Conservation (phyloP, 805 yeast species). For the Kockiozyma suomiensis region DNA sequence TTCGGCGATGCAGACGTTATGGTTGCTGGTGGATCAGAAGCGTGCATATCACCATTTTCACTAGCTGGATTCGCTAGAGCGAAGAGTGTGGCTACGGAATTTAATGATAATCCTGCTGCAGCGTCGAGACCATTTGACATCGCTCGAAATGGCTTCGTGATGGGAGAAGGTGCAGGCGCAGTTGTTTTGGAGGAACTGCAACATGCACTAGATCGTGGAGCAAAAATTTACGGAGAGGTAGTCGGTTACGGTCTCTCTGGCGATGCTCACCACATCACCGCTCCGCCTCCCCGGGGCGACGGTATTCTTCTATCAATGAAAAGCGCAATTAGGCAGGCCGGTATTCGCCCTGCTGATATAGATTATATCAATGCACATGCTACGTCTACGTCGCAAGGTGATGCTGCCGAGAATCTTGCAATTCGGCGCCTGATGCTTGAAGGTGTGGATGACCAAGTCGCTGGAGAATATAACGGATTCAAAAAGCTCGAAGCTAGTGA, state of each 20-base stretch:
- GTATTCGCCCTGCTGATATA: conserved; percentile 52
- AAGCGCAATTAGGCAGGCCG: conserved; percentile 62
- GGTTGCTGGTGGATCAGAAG: conserved; percentile 94
- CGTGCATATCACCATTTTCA: conserved; percentile 81
- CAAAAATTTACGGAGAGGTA: conserved; percentile 73
- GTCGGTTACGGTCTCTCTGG: conserved; percentile 89
- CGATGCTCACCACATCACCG: conserved; percentile 91
- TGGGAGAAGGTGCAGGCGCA: conserved; percentile 91
- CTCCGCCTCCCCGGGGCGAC: conserved; percentile 78
- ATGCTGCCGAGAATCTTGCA: conserved; percentile 81
- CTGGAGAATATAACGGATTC: conserved; percentile 13
- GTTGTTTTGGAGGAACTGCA: conserved; percentile 73
- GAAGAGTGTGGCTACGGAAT: conserved; percentile 68
- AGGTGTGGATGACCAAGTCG: conserved; percentile 45
- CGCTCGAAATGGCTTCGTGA: conserved; percentile 79
- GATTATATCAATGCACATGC: conserved; percentile 96
- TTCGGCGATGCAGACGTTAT: conserved; percentile 82
- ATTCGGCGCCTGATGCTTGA: conserved; percentile 56
- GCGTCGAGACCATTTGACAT: conserved; percentile 89
- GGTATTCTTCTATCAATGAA: conserved; percentile 87
- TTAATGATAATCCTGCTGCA: conserved; percentile 59
- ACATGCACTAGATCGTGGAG: conserved; percentile 68
- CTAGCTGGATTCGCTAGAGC: conserved; percentile 91
- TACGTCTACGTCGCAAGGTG: conserved; percentile 89
- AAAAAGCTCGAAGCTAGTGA: conserved; percentile 20